Evolutionary conservation across 768 basidiomycete species (phyloP), one percentile per base, ranked within the genome.

Genomic region (Psilocybe tampanensis): DNA sequence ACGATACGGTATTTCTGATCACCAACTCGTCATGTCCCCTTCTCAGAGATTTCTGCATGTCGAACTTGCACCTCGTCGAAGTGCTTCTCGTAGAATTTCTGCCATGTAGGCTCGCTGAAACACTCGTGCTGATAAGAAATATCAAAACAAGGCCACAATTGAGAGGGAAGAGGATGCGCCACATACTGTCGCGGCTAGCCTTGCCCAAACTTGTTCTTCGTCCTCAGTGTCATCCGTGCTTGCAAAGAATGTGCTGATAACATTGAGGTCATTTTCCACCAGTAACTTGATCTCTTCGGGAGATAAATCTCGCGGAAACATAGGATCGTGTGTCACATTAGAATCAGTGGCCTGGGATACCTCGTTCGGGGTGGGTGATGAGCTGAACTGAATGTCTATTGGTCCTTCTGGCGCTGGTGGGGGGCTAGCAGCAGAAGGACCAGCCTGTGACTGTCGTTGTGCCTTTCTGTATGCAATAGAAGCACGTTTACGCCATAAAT

Each of bases 191-290:
- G 68, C 65, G 41, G 73, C 72, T 43, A 90, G 66, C 41, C 68
- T 72, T 45, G 69, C 72, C 84, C 86, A 90, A 32, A 86, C 71
- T 3, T 52, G 47, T 0, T 60, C 60, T n/a, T 76, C 64, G 1
- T 69, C 65, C 13, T 74, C 74, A 8, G 71, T 67, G 8, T 80
- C 77, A 3, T 81, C 77, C 11, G 80, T 79, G 39, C 75, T 81
- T 11, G 80, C 81, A 61, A 89, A 85, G 62, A 86, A 89, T 9
- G 69, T 67, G 7, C 80, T 76, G 34, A 90, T 74, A 2, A 71
- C 65, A 17, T 81, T 72, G n/a, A 88, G 70, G 65, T 87, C 84
- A 47, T 76, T 69, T 56, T 76, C 68, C 19, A 58, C 32, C 23
- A 47, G 45, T 9, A 47, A 19, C 33, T 57, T 47, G 39, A 42